Evolutionary conservation across 768 basidiomycete species (phyloP), one percentile per base, ranked within the genome.

Genomic region (Kwoniella sp.): DNA sequence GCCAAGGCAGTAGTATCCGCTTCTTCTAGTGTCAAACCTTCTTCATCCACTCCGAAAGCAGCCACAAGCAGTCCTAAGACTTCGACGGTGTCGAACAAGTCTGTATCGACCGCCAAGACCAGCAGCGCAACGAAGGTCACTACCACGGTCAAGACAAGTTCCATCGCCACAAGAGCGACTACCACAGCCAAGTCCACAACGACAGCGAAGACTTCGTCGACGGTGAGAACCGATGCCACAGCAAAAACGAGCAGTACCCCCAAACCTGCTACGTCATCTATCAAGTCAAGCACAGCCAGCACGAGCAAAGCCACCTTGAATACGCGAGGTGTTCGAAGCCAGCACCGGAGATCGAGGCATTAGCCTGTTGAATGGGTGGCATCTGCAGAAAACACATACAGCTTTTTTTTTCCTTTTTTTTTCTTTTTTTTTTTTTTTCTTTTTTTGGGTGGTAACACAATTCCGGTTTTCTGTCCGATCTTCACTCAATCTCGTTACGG

Each of bases 1-100:
- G 37, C 58, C 10, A 44, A 50, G 29, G 53, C 22, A 6, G 40
- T 49, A n/a, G 48, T 52, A 1, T 51, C 58, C 7, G 25, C 55
- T 5, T 26, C 33, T 5, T 33, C 55, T 15, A 26, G 22, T 26
- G 22, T 2, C 15, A 46, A 25, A 19, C 27, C 27, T n/a, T 17
- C 29, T 2, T 21, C 26, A 9, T 53, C 52, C n/a, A 30, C 30
- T 9, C 21, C 55, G 3, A 55, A 44, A 24, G 36, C 55, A 1
- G 55, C 55, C 1, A 36, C 29, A 2, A 51, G 49, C 12, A 53
- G 48, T 21, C 25, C 58, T 9, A 58, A 57, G 13, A 36, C 37
- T 9, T 29, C 47, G 4, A 49, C 17, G 46, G 25, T 40, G 4
- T 48, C 56, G 2, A 27, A 8, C 13, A 40, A 25, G 21, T 25